Evolutionary conservation across 2,329 filamentous ascomycete genomes (phyloP), one percentile per base, ranked within the genome.

Genomic region (Penicillium aurantiogriseum): DNA sequence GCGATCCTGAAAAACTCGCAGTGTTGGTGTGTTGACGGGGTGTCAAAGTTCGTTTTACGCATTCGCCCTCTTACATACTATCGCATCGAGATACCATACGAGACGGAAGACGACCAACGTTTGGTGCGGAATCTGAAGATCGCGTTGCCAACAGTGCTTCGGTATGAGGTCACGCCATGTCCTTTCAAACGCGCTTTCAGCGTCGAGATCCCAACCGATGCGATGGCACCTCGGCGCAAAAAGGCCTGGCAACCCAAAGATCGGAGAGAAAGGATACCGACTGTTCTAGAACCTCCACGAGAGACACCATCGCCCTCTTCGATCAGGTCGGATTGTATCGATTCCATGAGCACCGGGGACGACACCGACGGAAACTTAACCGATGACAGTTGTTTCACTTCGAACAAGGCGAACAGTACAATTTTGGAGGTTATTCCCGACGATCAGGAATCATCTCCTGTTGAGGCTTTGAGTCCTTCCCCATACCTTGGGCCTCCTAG

Each of bases 11-110:
- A 90, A 25, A 91, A 91, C 72, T 95, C 91, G 57, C 92, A 96
- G 74, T 95, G 90, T 71, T 97, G 92, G 92, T 95, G 90, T 72
- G 89, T 97, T 33, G 90, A 95, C 72, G 89, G 91, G 56, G 83
- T 87, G 55, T 88, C 88, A 40, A 91, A 88, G 65, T 96, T 96
- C 65, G 89, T 96, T n/a, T 78, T 97, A 58, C 89, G 92, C 63
- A 91, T 95, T 63, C 83, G 91, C 23, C 85, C 88, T 44, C 88
- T 92, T 31, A 88, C 89, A 43, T 97, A 94, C 73, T 96, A 94
- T 83, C 87, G 92, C 62, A 94, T 97, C 67, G 92, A 97, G 70
- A 77, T 97, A 6, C 90, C 91, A 0, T 82, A 85, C 17, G 80
- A 80, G 36, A 84, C 84, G 0, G 77, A 83, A 2, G 85, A 88